Conservation (phyloP, 2,329 filamentous ascomycete genomes). For the Clonostachys rhizophaga region DNA sequence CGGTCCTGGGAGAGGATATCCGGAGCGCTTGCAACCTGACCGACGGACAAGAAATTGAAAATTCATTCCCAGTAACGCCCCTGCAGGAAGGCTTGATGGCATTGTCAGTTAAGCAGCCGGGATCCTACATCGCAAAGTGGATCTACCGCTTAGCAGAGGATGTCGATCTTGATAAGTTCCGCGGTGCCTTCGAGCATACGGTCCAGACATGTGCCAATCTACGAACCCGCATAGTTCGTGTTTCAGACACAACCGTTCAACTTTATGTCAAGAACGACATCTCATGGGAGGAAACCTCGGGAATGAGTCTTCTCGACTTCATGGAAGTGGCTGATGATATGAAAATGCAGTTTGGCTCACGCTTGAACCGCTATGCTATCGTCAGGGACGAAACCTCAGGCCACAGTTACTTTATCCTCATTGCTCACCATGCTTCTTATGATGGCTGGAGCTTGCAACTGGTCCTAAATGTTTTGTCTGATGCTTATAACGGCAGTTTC, state of each 20-base stretch:
- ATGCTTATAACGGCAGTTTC: constrained; percentile 3
- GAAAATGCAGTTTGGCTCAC: constrained; percentile 5
- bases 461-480: neutral
- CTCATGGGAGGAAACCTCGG: neutral
- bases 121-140: constrained; percentile 27
- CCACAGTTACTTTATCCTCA: constrained; percentile 10
- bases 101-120: constrained; percentile 20
- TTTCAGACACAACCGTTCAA: neutral
- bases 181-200: constrained; percentile 15
- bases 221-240: constrained; percentile 4
- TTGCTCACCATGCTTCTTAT: constrained; percentile 8
- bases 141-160: constrained; percentile 11
- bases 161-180: constrained; percentile 13
- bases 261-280: neutral
- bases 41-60: constrained; percentile 6
- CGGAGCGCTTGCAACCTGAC: neutral
- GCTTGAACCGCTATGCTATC: constrained; percentile 2
- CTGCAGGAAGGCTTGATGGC: constrained; percentile 34
- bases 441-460: constrained; percentile 1
- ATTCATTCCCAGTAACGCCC: constrained; percentile 32
- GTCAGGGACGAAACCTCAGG: constrained; percentile 1
- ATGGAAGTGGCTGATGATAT: neutral
- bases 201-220: constrained; percentile 3
- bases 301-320: neutral
- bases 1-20: neutral